These are phyloP conservation scores for Colletotrichum godetiae DNA, from an alignment of 2,329 filamentous ascomycete genomes.

Conservation along the genomic window DNA sequence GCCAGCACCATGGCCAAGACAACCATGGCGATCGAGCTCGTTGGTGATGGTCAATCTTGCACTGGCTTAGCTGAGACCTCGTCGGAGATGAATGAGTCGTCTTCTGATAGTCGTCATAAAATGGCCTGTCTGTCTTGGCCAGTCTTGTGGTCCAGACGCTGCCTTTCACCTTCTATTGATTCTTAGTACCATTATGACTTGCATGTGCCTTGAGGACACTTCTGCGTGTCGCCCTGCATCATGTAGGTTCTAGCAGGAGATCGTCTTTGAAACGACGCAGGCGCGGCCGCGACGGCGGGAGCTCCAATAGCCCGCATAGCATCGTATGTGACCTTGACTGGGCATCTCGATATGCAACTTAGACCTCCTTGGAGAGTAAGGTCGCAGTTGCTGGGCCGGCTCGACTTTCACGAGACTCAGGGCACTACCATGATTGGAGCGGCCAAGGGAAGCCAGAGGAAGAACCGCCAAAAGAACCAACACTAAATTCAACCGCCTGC, in stretches of 20 bases:
- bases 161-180: neutral
- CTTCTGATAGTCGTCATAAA: conserved; percentile 19
- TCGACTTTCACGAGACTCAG: conserved; percentile 23
- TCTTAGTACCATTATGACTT: conserved; percentile 26
- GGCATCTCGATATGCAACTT: conserved; percentile 25
- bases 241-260: conserved; percentile 32
- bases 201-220: conserved; percentile 31
- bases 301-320: neutral
- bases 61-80: conserved; percentile 19
- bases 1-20: neutral
- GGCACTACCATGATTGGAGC: conserved; percentile 31
- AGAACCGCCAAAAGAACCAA: conserved; percentile 22
- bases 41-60: neutral
- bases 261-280: conserved; percentile 35
- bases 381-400: conserved; percentile 14
- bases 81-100: conserved; percentile 20
- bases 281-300: conserved; percentile 26
- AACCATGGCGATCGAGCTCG: neutral
- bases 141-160: conserved; percentile 12
- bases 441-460: conserved; percentile 12
- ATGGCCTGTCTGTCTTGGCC: neutral
- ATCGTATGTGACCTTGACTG: neutral
- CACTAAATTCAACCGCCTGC: conserved; percentile 13
- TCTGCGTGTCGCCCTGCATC: conserved; percentile 28
- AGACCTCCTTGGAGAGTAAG: neutral